Percentiles rank a stretch among this genome's conserved stretches.
These are phyloP conservation scores for Hapsidospora chrysogenum DNA, from an alignment of 495 filamentous ascomycete genomes.

Conservation along the genomic window DNA sequence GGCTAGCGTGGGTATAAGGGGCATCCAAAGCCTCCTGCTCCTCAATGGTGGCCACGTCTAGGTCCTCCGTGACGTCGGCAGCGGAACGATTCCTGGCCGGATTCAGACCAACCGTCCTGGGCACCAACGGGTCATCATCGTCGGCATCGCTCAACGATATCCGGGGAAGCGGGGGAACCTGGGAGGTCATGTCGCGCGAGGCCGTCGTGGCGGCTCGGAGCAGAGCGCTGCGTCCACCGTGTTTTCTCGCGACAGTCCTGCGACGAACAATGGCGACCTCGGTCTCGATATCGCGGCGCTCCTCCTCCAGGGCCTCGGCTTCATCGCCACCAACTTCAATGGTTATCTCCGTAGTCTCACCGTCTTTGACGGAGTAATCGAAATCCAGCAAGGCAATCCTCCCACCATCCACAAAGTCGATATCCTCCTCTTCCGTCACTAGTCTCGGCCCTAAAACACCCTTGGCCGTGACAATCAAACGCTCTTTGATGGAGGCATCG, in stretches of 20 bases:
- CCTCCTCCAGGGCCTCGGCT: conserved; percentile 55
- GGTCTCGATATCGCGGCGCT: conserved; percentile 57
- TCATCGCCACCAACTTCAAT: conserved; percentile 62
- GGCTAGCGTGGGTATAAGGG: conserved; percentile 65
- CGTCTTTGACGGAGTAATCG: conserved; percentile 38
- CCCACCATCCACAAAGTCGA: conserved; percentile 66
- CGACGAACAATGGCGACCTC: conserved; percentile 71
- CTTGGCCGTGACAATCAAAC: conserved; percentile 59
- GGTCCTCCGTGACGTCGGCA: conserved; percentile 6
- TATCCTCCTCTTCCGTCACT: conserved; percentile 51
- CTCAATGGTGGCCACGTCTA: conserved; percentile 22
- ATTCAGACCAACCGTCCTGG: conserved; percentile 16
- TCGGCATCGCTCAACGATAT: conserved; percentile 11
- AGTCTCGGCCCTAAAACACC: conserved; percentile 46
- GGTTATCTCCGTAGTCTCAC: conserved; percentile 34
- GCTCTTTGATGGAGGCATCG: conserved; percentile 29
- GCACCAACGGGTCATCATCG: conserved; percentile 23
- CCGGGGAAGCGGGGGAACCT: conserved; percentile 9
- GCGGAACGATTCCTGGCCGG: conserved; percentile 4
- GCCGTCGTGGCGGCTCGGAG: conserved; percentile 17
- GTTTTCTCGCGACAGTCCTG: conserved; percentile 43
- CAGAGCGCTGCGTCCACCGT: conserved; percentile 8
- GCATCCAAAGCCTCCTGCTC: conserved; percentile 43
- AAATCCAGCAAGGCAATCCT: conserved; percentile 68
- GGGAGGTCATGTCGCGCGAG: conserved; percentile 5